Evolutionary conservation across 2,329 filamentous ascomycete species (phyloP).

Genomic region (Scopulariopsis brevicaulis): DNA sequence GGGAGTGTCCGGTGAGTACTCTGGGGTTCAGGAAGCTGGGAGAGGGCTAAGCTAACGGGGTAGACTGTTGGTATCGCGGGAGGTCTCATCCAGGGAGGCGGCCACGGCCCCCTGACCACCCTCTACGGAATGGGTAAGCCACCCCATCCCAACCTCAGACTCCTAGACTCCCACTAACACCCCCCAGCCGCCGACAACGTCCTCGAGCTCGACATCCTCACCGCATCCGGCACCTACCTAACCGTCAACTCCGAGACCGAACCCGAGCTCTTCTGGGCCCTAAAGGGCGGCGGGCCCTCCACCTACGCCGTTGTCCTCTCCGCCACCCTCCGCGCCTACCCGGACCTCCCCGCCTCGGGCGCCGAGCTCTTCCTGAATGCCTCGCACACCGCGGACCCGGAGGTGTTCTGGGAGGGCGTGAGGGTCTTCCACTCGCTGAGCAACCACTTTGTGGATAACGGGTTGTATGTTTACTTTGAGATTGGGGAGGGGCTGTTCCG

Average conservation of each 20-base stretch:
- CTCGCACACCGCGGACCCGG: slow-evolving; percentile 21
- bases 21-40: too few relatives aligned
- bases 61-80: slow-evolving; percentile 46
- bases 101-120: slow-evolving; percentile 35
- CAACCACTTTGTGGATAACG: slow-evolving; percentile 25
- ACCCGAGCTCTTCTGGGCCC: slow-evolving; percentile 44
- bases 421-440: slow-evolving; percentile 31
- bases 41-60: neutral
- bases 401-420: slow-evolving; percentile 34
- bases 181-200: slow-evolving; percentile 31
- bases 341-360: slow-evolving; percentile 29
- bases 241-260: slow-evolving; percentile 31
- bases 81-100: slow-evolving; percentile 49
- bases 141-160: slow-evolving; percentile 3
- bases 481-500: slow-evolving; percentile 23
- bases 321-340: slow-evolving; percentile 39
- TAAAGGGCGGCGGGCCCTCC: slow-evolving; percentile 39
- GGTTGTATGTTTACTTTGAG: slow-evolving; percentile 31
- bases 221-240: slow-evolving; percentile 28
- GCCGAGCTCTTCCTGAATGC: slow-evolving; percentile 25
- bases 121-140: slow-evolving; percentile 22
- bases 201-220: slow-evolving; percentile 32
- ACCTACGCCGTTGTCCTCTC: slow-evolving; percentile 40
- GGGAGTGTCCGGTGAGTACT: slow-evolving; percentile 27
- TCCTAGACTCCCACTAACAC: neutral